These are phyloP conservation scores for Daldinia eschscholtzii DNA, from an alignment of 2,329 filamentous ascomycete genomes.

Conservation along the genomic window DNA sequence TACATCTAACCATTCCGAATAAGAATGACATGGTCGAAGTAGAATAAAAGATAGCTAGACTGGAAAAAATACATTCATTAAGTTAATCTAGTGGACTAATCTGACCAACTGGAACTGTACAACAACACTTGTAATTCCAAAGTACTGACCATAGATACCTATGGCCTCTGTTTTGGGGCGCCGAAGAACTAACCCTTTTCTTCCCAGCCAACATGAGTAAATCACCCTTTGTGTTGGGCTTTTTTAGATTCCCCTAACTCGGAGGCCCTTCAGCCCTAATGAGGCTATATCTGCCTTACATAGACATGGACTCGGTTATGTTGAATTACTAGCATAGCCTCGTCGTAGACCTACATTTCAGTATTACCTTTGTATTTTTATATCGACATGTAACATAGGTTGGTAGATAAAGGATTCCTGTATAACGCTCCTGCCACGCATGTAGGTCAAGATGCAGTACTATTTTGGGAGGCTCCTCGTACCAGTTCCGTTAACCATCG, in stretches of 20 bases:
- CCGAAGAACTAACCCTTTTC: not conserved
- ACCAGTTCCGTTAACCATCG: not conserved
- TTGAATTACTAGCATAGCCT: not conserved
- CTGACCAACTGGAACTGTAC: not conserved
- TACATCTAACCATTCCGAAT: not conserved
- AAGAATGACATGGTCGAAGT: not conserved
- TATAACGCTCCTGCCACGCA: not conserved
- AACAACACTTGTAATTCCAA: not conserved
- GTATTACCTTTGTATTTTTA: not conserved
- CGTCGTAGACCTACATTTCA: not conserved
- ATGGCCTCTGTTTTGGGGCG: not conserved
- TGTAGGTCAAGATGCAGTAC: not conserved
- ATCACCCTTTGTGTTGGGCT: not conserved
- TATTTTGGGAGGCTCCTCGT: not conserved
- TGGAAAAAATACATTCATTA: not conserved
- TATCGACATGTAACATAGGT: not conserved
- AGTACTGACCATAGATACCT: not conserved
- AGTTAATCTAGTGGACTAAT: not conserved
- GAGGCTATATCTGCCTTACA: constrained; percentile 2
- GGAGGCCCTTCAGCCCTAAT: not conserved
- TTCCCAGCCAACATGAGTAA: not conserved
- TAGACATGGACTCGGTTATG: not conserved
- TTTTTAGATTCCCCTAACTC: not conserved
- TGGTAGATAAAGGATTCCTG: not conserved
- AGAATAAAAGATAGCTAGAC: not conserved